phyloP scores from a whole-genome alignment of 1,139 yeast genomes.

The Blastobotrys proliferans region DNA sequence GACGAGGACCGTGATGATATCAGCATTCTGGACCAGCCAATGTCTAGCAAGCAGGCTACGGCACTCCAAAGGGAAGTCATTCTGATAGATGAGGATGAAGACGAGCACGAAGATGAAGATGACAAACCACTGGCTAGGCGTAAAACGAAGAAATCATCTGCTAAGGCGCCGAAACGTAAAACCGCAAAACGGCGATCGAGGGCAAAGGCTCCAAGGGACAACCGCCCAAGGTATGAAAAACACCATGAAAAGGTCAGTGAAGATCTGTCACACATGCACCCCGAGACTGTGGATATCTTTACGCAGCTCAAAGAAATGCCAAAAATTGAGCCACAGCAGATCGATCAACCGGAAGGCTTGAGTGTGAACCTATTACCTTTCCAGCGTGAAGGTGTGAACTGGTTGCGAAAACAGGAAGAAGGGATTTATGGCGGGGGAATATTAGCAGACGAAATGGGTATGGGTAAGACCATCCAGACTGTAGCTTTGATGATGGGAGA shows the following conservation, averaged over 20 bases:
- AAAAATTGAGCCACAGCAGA: conserved; percentile 51
- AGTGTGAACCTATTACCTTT: conserved; percentile 73
- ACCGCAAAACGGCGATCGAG: neutral
- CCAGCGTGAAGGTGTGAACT: conserved; percentile 86
- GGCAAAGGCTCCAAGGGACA: conserved; percentile 1
- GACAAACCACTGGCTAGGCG: too few relatives aligned
- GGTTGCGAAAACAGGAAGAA: conserved; percentile 82
- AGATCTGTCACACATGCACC: conserved; percentile 68
- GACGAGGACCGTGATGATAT: conserved; percentile 6
- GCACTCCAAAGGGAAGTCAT: neutral
- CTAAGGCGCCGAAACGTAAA: neutral
- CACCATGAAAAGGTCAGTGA: conserved; percentile 40
- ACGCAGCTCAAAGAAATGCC: conserved; percentile 54
- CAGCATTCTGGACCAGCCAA: conserved; percentile 3
- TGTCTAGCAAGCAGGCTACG: conserved; percentile 8
- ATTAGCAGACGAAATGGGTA: conserved; percentile 99
- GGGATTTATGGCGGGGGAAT: conserved; percentile 82
- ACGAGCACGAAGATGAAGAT: neutral
- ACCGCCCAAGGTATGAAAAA: conserved; percentile 11
- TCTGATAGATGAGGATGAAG: conserved; percentile 1
- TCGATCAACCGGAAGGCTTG: conserved; percentile 79
- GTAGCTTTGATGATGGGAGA: conserved; percentile 81
- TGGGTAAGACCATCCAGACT: conserved; percentile 97
- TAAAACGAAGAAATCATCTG: neutral
- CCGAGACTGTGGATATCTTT: conserved; percentile 69